A percentile compares a stretch with the other conserved stretches of the same genome.
phyloP scores from a whole-genome alignment of 306 rosid genomes.

The Purshia tridentata region DNA sequence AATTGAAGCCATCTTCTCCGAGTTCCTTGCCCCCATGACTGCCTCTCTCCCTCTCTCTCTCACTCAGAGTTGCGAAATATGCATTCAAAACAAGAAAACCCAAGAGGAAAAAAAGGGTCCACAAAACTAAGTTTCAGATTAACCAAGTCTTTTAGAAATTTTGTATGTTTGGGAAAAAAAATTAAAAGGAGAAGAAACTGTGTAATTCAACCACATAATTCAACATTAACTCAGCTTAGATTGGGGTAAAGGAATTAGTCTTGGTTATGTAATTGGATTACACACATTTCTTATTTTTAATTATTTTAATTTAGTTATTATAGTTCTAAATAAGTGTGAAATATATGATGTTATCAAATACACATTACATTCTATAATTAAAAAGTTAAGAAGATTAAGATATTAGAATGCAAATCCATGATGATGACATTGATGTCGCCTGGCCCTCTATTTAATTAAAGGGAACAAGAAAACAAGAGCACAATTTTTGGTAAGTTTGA shows the following conservation, averaged over 20 bases:
- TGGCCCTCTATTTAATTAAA: background rate
- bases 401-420: too few relatives aligned
- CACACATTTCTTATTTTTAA: too few relatives aligned
- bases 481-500: background rate
- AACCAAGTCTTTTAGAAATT: background rate
- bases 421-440: slow-evolving; percentile 21
- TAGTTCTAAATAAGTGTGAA: too few relatives aligned
- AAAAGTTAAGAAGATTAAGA: too few relatives aligned
- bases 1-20: slow-evolving; percentile 97
- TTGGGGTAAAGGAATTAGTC: too few relatives aligned
- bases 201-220: too few relatives aligned
- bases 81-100: background rate
- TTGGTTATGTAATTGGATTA: too few relatives aligned
- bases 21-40: slow-evolving; percentile 48
- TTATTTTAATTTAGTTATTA: too few relatives aligned
- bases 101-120: background rate
- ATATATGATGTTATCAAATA: too few relatives aligned
- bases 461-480: slow-evolving; percentile 1
- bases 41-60: background rate
- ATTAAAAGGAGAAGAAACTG: background rate
- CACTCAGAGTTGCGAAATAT: background rate
- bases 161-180: background rate
- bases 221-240: too few relatives aligned
- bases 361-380: too few relatives aligned
- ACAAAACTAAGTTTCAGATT: background rate